Percentiles rank a stretch among this genome's conserved stretches.
These are phyloP conservation scores for Atractiella rhizophila DNA, from an alignment of 768 basidiomycete genomes.

Conservation along the genomic window DNA sequence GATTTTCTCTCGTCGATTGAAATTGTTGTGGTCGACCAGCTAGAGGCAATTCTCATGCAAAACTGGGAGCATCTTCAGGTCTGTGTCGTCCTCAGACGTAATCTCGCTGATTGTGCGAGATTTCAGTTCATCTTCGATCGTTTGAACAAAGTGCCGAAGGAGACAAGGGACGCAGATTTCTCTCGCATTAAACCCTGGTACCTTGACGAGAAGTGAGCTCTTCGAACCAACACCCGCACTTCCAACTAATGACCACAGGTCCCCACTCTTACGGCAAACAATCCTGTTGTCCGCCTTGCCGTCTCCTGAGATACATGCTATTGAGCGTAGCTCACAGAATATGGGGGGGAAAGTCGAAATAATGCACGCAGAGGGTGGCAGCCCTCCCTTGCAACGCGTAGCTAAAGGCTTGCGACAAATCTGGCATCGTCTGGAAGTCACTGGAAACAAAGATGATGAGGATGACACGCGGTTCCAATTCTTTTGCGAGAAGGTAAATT, in stretches of 20 bases:
- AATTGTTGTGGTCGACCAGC: conserved; percentile 64
- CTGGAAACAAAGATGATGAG: conserved; percentile 45
- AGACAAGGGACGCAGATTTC: conserved; percentile 82
- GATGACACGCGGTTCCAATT: conserved; percentile 66
- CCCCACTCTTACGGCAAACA: conserved; percentile 64
- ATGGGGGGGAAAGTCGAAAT: conserved; percentile 57
- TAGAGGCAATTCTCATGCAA: conserved; percentile 85
- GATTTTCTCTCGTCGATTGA: conserved; percentile 91
- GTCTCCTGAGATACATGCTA: conserved; percentile 56
- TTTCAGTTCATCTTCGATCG: conserved; percentile 36
- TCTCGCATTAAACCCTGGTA: conserved; percentile 97
- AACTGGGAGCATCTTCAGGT: conserved; percentile 98
- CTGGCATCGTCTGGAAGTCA: conserved; percentile 48
- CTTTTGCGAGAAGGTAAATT: conserved; percentile 54
- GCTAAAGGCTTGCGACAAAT: conserved; percentile 66
- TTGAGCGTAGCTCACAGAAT: conserved; percentile 51
- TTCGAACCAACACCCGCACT: not conserved
- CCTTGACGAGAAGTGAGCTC: conserved; percentile 61
- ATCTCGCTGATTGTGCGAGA: not conserved
- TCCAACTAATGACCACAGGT: conserved; percentile 26
- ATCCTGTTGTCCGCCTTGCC: conserved; percentile 67
- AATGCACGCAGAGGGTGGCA: conserved; percentile 41
- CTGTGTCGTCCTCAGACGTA: not conserved
- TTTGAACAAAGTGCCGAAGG: conserved; percentile 70
- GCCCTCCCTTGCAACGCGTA: conserved; percentile 36